Base-by-base conservation (phyloP, 2,329 filamentous ascomycete genomes). In the Pleoardoris graminearum region DNA sequence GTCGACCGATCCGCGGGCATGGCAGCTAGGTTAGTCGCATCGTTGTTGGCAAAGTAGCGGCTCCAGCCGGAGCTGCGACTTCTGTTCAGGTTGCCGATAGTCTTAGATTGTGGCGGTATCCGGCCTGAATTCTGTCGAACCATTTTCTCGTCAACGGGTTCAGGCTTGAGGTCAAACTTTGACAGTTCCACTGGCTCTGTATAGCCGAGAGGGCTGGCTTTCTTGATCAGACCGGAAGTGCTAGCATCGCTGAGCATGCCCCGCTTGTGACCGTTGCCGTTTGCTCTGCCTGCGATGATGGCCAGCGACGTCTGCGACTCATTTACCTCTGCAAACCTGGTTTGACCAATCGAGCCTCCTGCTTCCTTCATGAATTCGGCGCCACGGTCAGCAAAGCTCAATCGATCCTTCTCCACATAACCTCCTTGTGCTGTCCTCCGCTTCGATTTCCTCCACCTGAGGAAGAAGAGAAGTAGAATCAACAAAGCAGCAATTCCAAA, bases 11-110 rank as follows among this genome's bases (percentile, higher is more conserved):
- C 85, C 7, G 89, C 76, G 21, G 87, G 82, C 63, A 87, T 86
- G 50, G 87, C 74, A 7, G 85, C 71, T 5, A 76, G 66, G 50
- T 76, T 74, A 4, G 73, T 76, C n/a, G 72, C 82, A 59, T 86
- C 88, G 48, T 87, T 88, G 45, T 86, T 87, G 12, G 87, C 89
- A 82, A 88, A 91, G 73, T 90, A 91, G 48, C 84, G 78, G 70
- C 89, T 90, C 88, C 88, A 91, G 41, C 88, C 88, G 10, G 88
- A 90, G 66, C 86, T 89, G 17, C 74, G 71, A 50, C 68, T 73
- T 57, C 70, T 63, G 22, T 59, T 58, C 11, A 56, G 38, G 29
- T 67, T 62, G 16, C 55, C 58, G 4, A 45, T n/a, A 17, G 33
- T 23, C 8, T 36, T 36, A 27, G 54, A 42, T 27, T 53, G 42